phyloP scores from a whole-genome alignment of 2,329 filamentous ascomycete genomes.

The Colletotrichum sojae region DNA sequence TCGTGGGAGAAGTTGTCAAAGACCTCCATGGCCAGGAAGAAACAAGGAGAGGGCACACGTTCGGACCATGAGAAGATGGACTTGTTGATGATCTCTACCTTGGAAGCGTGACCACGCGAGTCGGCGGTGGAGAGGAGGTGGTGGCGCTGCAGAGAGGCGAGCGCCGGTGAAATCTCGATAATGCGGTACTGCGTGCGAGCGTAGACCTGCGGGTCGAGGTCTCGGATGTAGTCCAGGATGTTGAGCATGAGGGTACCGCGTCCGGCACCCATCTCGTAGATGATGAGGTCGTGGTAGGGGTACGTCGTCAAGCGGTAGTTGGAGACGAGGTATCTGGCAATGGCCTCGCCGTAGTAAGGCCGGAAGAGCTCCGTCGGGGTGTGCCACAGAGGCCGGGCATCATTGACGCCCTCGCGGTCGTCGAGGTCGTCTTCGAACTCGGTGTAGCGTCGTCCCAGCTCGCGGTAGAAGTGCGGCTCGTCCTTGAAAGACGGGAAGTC shows the following conservation, averaged over 20 bases:
- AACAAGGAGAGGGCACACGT: conserved; percentile 92
- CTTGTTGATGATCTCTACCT: conserved; percentile 94
- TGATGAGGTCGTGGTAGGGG: conserved; percentile 95
- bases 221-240: conserved; percentile 95
- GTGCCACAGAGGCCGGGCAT: conserved; percentile 93
- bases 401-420: conserved; percentile 74
- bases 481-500: conserved; percentile 86
- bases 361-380: conserved; percentile 97
- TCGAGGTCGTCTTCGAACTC: conserved; percentile 93
- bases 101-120: conserved; percentile 81
- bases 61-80: conserved; percentile 95
- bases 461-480: conserved; percentile 85
- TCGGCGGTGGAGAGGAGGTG: conserved; percentile 78
- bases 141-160: conserved; percentile 83
- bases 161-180: conserved; percentile 90
- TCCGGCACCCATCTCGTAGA: conserved; percentile 99
- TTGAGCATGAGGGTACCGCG: conserved; percentile 99
- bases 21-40: conserved; percentile 97
- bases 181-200: conserved; percentile 93
- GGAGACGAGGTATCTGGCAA: conserved; percentile 94
- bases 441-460: conserved; percentile 85
- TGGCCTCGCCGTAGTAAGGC: conserved; percentile 96
- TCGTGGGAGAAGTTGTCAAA: conserved; percentile 99
- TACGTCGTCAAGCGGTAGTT: conserved; percentile 97
- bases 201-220: conserved; percentile 91